Evolutionary conservation across 1,139 yeast genomes (phyloP).

Genomic region (Pichia sp.): DNA sequence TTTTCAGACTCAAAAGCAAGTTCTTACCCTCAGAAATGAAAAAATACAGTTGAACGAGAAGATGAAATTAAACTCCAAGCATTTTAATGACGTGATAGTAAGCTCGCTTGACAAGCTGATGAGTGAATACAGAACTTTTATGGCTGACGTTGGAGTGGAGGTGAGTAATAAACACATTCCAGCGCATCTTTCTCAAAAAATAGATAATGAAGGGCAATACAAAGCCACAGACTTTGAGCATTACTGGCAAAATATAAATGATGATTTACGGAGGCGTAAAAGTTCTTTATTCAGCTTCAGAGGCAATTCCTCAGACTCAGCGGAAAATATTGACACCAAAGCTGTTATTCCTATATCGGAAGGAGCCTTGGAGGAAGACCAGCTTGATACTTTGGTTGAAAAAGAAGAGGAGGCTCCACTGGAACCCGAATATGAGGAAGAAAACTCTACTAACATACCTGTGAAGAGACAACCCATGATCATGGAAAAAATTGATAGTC

Average conservation of each 20-base stretch:
- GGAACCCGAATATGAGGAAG: conserved; percentile 16
- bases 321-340: not conserved
- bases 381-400: conserved; percentile 15
- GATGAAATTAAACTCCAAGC: conserved; percentile 34
- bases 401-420: conserved; percentile 1
- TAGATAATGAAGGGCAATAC: not conserved
- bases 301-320: not conserved
- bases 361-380: conserved; percentile 5
- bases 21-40: conserved; percentile 38
- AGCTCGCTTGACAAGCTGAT: conserved; percentile 44
- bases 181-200: not conserved
- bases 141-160: conserved; percentile 15
- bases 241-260: conserved; percentile 16
- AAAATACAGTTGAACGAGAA: conserved; percentile 30
- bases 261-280: conserved; percentile 16
- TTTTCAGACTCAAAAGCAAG: conserved; percentile 45
- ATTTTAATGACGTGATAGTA: conserved; percentile 41
- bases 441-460: conserved; percentile 13
- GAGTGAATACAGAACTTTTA: conserved; percentile 32
- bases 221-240: conserved; percentile 9
- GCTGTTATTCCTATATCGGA: not conserved
- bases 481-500: conserved; percentile 8
- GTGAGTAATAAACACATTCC: conserved; percentile 7
- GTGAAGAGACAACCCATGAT: conserved; percentile 8
- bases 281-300: conserved; percentile 8